Evolutionary conservation across 2,329 filamentous ascomycete genomes (phyloP).

Genomic region (Geosmithia morbida): DNA sequence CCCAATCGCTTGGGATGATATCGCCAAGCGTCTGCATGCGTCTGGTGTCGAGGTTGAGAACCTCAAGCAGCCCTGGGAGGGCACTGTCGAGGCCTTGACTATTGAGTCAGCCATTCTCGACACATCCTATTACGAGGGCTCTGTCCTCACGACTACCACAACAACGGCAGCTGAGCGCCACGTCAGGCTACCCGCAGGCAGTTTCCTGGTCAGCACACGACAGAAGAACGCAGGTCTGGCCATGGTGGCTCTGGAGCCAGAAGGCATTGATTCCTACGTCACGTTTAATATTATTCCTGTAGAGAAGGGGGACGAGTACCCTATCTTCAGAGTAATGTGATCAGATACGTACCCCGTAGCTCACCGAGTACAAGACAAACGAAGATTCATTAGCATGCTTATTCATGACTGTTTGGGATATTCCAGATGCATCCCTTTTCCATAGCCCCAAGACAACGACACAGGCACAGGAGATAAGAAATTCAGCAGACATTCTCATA

Average conservation of each 20-base stretch:
- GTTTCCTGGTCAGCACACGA: constrained; percentile 15
- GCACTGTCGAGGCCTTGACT: constrained; percentile 13
- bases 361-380: not conserved
- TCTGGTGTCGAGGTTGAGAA: constrained; percentile 12
- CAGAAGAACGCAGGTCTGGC: constrained; percentile 16
- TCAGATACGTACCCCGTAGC: not conserved
- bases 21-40: constrained; percentile 11
- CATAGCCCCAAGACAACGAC: too few species aligned
- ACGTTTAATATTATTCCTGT: constrained; percentile 15
- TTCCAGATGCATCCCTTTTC: too few species aligned
- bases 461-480: too few species aligned
- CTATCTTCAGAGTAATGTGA: constrained; percentile 9
- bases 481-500: too few species aligned
- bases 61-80: constrained; percentile 8
- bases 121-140: constrained; percentile 12
- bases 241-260: constrained; percentile 14
- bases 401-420: too few species aligned
- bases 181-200: constrained; percentile 11
- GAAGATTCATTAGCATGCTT: too few species aligned
- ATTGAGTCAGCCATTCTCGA: constrained; percentile 8
- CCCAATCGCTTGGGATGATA: constrained; percentile 11
- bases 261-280: constrained; percentile 17
- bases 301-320: constrained; percentile 13
- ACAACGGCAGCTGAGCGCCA: constrained; percentile 6
- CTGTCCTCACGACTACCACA: constrained; percentile 8